These are phyloP conservation scores for Rhododendron henanense DNA, from an alignment of 148 eudicot species.

Conservation along the genomic window DNA sequence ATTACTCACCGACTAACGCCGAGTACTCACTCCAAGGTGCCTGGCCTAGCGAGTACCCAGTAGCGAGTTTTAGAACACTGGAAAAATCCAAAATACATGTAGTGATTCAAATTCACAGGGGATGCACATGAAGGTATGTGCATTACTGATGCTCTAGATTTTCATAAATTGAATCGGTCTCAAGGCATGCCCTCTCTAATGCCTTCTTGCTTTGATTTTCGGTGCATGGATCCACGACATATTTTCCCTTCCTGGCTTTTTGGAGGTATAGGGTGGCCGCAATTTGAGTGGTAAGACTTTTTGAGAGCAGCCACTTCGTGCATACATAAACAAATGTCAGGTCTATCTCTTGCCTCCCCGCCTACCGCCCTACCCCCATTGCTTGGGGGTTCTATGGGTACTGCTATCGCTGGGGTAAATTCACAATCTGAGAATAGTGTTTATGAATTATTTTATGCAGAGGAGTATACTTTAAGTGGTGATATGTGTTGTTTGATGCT, in stretches of 20 bases:
- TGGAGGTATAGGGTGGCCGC: not conserved
- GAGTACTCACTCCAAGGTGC: too few relatives aligned
- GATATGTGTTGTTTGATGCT: not conserved
- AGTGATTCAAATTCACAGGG: not conserved
- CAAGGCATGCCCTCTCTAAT: not conserved
- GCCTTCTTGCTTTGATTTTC: not conserved
- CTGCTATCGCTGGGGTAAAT: not conserved
- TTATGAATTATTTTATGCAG: not conserved
- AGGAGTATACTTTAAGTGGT: not conserved
- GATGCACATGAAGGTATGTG: not conserved
- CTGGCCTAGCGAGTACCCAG: too few relatives aligned
- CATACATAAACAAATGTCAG: not conserved
- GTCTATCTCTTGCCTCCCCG: not conserved
- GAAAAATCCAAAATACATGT: not conserved
- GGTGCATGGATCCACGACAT: not conserved
- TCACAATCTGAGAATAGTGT: not conserved
- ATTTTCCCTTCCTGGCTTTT: not conserved
- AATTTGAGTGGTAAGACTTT: not conserved
- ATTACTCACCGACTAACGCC: too few relatives aligned
- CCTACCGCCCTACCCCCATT: not conserved
- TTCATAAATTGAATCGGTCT: not conserved
- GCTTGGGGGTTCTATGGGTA: not conserved
- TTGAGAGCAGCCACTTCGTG: not conserved
- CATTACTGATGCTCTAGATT: not conserved
- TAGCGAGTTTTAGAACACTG: too few relatives aligned